Base-by-base conservation (phyloP, 495 filamentous ascomycete genomes). In the Cercophora samala region DNA sequence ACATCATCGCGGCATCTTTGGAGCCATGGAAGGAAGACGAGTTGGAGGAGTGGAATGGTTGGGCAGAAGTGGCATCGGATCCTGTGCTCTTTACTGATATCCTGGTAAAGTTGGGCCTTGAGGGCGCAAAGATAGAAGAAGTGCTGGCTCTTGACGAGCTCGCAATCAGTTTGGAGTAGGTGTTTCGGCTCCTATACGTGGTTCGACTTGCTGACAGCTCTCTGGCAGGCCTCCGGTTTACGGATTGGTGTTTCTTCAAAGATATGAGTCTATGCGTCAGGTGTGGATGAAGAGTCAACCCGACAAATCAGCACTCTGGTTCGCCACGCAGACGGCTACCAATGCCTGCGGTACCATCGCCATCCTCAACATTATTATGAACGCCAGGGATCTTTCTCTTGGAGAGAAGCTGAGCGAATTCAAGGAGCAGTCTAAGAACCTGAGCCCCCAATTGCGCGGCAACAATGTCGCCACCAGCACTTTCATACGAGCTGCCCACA, bases 311-410 rank as follows among this genome's bases (percentile, higher is more conserved):
- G 26, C 4, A 5, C 76, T 97, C 29, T 99, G 95, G 95, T 97
- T 97, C 78, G 93, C 93, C 17, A 97, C 97, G 71, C 95, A 98
- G 80, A 90, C 91, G 0, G 87, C 87, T 3, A 81, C 85, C 26
- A 95, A 95, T 78, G 87, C 91, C 17, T 99, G 95, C 76, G 94
- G 92, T 18, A 93, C 91, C 26, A 86, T 96, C 21, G 94, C 95
- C 3, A 76, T 97, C 60, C 78, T 97, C 24, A 97, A 97, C 64
- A 95, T 97, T 63, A 82, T 97, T 71, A 93, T 96, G 84, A 99
- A 97, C 72, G 82, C 89, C 22, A 77, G 54, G 9, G 72, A 64
- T 1, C 78, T 93, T 11, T 77, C 84, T 15, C 80, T 97, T 5
- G 92, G 92, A 4, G 77, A 86, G 18, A 81, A 87, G 69, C 83